Percentiles rank a stretch among this genome's conserved stretches.
Conservation (phyloP, 768 basidiomycete species). For the Russula virescens region DNA sequence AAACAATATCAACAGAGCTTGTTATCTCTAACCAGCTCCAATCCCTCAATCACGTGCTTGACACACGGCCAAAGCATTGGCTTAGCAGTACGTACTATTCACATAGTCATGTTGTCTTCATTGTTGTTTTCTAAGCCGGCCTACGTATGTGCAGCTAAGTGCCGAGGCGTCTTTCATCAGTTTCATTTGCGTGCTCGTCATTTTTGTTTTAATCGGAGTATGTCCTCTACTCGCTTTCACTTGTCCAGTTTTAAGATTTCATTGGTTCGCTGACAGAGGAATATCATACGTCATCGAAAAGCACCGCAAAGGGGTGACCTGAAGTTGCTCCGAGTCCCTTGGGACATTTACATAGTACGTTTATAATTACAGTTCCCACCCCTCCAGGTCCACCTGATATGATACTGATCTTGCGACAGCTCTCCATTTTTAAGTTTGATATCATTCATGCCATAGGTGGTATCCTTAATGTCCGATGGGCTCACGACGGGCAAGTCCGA, state of each 20-base stretch:
- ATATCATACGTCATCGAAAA: too few species aligned
- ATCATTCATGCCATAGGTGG: slow-evolving; percentile 36
- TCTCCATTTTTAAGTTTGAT: slow-evolving; percentile 30
- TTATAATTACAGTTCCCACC: neutral
- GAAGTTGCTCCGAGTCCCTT: too few species aligned
- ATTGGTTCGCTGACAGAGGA: too few species aligned
- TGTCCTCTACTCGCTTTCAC: neutral
- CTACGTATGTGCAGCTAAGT: slow-evolving; percentile 30
- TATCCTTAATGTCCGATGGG: too few species aligned
- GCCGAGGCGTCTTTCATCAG: slow-evolving; percentile 30
- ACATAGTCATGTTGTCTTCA: neutral
- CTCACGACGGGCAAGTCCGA: slow-evolving; percentile 32
- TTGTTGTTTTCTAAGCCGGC: neutral
- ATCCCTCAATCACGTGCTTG: slow-evolving; percentile 25
- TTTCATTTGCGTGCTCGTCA: neutral
- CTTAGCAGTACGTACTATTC: slow-evolving; percentile 32
- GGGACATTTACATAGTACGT: too few species aligned
- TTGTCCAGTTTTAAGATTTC: too few species aligned
- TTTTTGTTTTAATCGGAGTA: slow-evolving; percentile 17
- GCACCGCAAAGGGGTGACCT: too few species aligned
- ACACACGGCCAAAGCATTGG: slow-evolving; percentile 35
- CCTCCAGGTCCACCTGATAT: neutral
- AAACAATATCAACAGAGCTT: neutral
- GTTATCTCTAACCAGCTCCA: too few species aligned
- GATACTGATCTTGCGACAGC: slow-evolving; percentile 17